These are phyloP conservation scores for Clonostachys chloroleuca DNA, from an alignment of 2,329 filamentous ascomycete genomes.

Conservation along the genomic window DNA sequence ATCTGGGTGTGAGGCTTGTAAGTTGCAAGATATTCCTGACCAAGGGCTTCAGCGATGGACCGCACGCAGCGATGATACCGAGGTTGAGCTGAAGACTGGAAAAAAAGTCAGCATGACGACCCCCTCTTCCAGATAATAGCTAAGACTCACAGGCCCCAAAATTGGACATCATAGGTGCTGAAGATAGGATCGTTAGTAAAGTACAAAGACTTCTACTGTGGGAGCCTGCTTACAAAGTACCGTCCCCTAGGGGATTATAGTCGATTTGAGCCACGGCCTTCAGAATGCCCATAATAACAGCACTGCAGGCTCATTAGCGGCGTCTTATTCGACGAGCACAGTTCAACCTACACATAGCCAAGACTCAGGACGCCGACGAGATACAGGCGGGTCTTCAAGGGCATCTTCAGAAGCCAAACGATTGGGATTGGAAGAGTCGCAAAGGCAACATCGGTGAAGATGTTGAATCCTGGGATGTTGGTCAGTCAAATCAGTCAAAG, in stretches of 20 bases:
- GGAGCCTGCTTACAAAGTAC: slow-evolving; percentile 17
- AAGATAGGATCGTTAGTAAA: slow-evolving; percentile 22
- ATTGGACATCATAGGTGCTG: background rate
- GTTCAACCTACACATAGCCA: slow-evolving; percentile 28
- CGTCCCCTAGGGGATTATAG: slow-evolving; percentile 19
- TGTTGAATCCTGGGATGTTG: slow-evolving; percentile 22
- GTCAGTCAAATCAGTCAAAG: background rate
- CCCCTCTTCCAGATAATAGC: no score
- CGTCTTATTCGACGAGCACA: background rate
- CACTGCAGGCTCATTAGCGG: slow-evolving; percentile 11
- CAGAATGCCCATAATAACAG: slow-evolving; percentile 29
- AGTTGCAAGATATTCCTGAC: slow-evolving; percentile 19
- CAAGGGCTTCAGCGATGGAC: slow-evolving; percentile 30
- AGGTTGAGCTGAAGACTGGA: slow-evolving; percentile 31
- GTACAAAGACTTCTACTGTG: slow-evolving; percentile 12
- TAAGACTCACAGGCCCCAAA: no score
- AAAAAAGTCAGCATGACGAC: no score
- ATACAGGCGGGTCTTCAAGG: slow-evolving; percentile 27
- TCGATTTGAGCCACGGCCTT: slow-evolving; percentile 30
- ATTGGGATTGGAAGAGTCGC: slow-evolving; percentile 34
- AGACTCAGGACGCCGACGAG: slow-evolving; percentile 33
- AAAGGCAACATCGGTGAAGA: slow-evolving; percentile 36
- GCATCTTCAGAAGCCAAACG: slow-evolving; percentile 33
- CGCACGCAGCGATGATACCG: slow-evolving; percentile 30
- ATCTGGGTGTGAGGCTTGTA: background rate